Conservation (phyloP, 2,329 filamentous ascomycete genomes). For the Cladophialophora carrionii region DNA sequence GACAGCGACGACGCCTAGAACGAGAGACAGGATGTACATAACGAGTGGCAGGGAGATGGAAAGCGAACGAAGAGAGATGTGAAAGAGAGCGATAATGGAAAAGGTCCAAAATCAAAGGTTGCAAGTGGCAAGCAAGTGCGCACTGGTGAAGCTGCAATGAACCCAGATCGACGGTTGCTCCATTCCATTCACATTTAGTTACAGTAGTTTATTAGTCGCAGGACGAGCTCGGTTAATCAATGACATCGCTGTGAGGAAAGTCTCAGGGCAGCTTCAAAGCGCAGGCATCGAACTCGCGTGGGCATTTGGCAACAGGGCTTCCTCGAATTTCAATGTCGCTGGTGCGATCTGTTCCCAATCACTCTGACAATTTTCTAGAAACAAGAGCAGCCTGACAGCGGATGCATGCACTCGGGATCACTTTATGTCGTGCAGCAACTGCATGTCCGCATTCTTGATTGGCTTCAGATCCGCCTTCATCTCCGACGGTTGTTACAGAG, state of each 20-base stretch:
- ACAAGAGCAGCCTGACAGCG: not conserved
- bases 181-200: not conserved
- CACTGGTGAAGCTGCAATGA: not conserved
- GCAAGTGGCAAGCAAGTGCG: not conserved
- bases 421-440: not conserved
- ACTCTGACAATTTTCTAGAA: conserved; percentile 5
- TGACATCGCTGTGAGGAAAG: not conserved
- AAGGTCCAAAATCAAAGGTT: not conserved
- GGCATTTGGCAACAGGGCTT: not conserved
- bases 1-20: conserved; percentile 18
- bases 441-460: not conserved
- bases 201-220: too few species aligned
- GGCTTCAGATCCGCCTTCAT: not conserved
- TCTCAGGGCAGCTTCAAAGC: not conserved
- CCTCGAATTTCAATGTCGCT: not conserved
- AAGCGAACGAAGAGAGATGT: not conserved
- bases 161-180: not conserved
- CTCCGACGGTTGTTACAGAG: not conserved
- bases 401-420: not conserved
- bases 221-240: not conserved
- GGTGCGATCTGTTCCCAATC: conserved; percentile 2
- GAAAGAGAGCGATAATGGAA: not conserved
- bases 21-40: conserved; percentile 21
- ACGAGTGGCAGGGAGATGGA: conserved; percentile 20
- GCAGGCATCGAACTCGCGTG: not conserved